Conservation (phyloP, 139 green algal genomes). For the Yamagishiella unicocca region DNA sequence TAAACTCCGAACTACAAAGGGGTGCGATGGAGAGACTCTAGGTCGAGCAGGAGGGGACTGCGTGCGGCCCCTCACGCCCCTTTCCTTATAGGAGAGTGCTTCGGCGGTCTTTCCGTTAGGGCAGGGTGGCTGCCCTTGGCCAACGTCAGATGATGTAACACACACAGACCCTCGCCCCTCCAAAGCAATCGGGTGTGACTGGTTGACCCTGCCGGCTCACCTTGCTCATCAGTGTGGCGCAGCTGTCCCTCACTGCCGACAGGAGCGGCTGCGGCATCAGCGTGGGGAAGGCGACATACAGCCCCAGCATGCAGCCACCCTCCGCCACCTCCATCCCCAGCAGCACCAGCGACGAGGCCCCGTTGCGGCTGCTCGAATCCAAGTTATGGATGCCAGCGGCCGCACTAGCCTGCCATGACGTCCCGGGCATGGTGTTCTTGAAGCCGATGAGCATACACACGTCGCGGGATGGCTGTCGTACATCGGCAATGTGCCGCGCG, state of each 20-base stretch:
- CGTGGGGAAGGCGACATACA: slow-evolving; percentile 27
- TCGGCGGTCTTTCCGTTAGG: no score
- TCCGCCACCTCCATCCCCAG: slow-evolving; percentile 27
- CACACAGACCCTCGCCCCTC: no score
- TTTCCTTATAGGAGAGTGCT: no score
- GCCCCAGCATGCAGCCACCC: not conserved
- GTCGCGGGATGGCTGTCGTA: not conserved
- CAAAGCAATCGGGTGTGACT: no score
- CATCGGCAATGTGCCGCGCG: not conserved
- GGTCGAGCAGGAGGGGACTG: no score
- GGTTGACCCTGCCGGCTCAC: no score
- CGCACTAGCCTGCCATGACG: not conserved
- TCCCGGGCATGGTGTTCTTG: not conserved
- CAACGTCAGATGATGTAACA: no score
- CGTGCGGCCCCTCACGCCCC: no score
- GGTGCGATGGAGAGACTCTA: no score
- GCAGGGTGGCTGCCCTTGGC: no score
- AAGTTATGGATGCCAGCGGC: not conserved
- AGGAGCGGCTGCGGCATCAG: slow-evolving; percentile 15
- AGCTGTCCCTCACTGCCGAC: not conserved
- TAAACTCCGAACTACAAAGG: no score
- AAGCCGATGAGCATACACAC: slow-evolving; percentile 4
- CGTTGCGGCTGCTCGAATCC: not conserved
- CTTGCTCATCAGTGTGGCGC: no score
- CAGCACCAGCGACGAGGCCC: not conserved